phyloP scores from a whole-genome alignment of 2,329 filamentous ascomycete species.

The Orbilia quercus region DNA sequence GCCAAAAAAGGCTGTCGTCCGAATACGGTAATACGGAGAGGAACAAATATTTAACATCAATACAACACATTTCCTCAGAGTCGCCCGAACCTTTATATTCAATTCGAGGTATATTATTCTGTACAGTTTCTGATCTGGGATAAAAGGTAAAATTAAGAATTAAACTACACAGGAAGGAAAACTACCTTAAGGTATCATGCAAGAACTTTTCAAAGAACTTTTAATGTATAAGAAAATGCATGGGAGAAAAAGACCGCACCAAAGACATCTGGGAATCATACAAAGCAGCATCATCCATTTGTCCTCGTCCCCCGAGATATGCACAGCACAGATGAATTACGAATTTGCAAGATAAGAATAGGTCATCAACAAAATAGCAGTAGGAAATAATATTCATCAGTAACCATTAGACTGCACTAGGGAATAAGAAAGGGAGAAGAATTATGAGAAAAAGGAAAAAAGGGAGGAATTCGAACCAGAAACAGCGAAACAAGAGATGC shows the following conservation, averaged over 20 bases:
- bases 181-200: slow-evolving; percentile 48
- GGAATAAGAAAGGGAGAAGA: slow-evolving; percentile 13
- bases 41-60: slow-evolving; percentile 24
- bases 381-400: slow-evolving; percentile 43
- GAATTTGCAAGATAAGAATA: slow-evolving; percentile 17
- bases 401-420: slow-evolving; percentile 23
- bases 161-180: slow-evolving; percentile 10
- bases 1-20: not conserved
- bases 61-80: slow-evolving; percentile 8
- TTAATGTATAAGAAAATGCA: slow-evolving; percentile 8
- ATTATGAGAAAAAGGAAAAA: slow-evolving; percentile 14
- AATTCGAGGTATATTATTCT: too few species aligned
- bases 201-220: slow-evolving; percentile 27
- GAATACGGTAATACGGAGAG: slow-evolving; percentile 8
- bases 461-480: too few species aligned
- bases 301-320: slow-evolving; percentile 1
- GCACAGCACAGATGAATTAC: slow-evolving; percentile 22
- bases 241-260: not conserved
- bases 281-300: slow-evolving; percentile 8
- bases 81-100: not conserved
- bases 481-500: slow-evolving; percentile 21
- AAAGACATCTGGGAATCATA: slow-evolving; percentile 15
- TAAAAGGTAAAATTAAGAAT: not conserved
- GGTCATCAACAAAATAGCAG: slow-evolving; percentile 5
- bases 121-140: too few species aligned